phyloP scores from a whole-genome alignment of 1,284 basidiomycete species.

The Leccinum huronense region DNA sequence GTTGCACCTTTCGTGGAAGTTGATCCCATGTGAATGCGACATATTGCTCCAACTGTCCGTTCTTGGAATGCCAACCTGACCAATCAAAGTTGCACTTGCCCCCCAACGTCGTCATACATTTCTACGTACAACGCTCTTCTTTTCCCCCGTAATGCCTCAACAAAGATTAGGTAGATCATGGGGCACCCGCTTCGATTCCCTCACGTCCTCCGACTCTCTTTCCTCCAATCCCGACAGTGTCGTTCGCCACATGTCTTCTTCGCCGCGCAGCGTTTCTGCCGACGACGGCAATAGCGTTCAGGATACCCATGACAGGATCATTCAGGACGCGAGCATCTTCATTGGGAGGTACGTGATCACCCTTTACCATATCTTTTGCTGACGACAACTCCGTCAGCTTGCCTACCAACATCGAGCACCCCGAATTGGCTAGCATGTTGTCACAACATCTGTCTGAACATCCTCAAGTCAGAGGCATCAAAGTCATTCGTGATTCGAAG shows the following conservation, averaged over 20 bases:
- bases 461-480: slow-evolving; percentile 62
- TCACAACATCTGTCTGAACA: slow-evolving; percentile 62
- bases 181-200: slow-evolving; percentile 69
- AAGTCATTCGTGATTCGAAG: slow-evolving; percentile 71
- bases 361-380: slow-evolving; percentile 12
- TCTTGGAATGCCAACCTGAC: slow-evolving; percentile 26
- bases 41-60: slow-evolving; percentile 20
- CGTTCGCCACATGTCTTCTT: slow-evolving; percentile 17
- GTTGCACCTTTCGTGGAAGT: slow-evolving; percentile 28
- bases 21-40: slow-evolving; percentile 22
- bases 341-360: slow-evolving; percentile 61
- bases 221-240: slow-evolving; percentile 26
- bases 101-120: slow-evolving; percentile 17
- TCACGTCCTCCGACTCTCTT: slow-evolving; percentile 35
- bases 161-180: slow-evolving; percentile 48
- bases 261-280: slow-evolving; percentile 19
- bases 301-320: slow-evolving; percentile 50
- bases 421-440: slow-evolving; percentile 57
- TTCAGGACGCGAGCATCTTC: slow-evolving; percentile 76
- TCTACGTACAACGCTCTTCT: slow-evolving; percentile 17
- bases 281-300: slow-evolving; percentile 38
- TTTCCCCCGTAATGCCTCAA: slow-evolving; percentile 40
- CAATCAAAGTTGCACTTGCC: slow-evolving; percentile 10
- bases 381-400: slow-evolving; percentile 46
- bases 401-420: slow-evolving; percentile 62